Percentiles rank a stretch among this genome's conserved stretches.
phyloP scores from a whole-genome alignment of 441 rosid species.

The Isatis lusitanica region DNA sequence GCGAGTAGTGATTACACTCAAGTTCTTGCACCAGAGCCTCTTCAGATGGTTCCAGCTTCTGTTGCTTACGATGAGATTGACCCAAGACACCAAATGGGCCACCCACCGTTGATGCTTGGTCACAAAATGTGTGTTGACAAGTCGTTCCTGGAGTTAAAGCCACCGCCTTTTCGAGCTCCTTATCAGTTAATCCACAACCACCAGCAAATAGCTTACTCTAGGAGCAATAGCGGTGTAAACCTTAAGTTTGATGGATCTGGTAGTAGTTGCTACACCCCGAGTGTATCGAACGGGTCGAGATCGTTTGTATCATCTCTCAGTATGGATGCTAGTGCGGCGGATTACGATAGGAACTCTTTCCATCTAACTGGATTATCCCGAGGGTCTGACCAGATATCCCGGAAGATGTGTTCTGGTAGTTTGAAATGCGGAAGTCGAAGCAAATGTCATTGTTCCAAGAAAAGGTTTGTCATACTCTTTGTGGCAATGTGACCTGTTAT shows the following conservation, averaged over 20 bases:
- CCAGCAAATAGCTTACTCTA: constrained; percentile 49
- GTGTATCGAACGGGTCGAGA: constrained; percentile 48
- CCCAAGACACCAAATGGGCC: constrained; percentile 36
- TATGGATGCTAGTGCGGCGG: constrained; percentile 54
- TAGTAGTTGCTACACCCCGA: constrained; percentile 54
- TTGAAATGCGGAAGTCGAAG: constrained; percentile 54
- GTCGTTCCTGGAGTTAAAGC: constrained; percentile 45
- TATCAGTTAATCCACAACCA: constrained; percentile 53
- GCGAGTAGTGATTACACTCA: constrained; percentile 28
- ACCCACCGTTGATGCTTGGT: constrained; percentile 23
- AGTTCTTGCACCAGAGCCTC: constrained; percentile 64
- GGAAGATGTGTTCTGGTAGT: constrained; percentile 58
- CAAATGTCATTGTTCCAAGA: constrained; percentile 78
- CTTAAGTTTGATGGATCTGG: constrained; percentile 60
- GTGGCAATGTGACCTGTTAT: background rate
- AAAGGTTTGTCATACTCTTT: constrained; percentile 42
- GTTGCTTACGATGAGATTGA: constrained; percentile 38
- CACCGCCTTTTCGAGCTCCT: constrained; percentile 43
- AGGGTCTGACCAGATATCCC: constrained; percentile 46
- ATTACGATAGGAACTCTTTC: constrained; percentile 50
- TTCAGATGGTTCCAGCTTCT: constrained; percentile 54
- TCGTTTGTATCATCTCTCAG: constrained; percentile 68
- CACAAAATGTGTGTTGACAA: constrained; percentile 40
- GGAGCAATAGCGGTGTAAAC: constrained; percentile 54
- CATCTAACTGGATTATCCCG: constrained; percentile 52